These are phyloP conservation scores for Bacidia gigantensis DNA, from an alignment of 495 filamentous ascomycete species.

Conservation along the genomic window DNA sequence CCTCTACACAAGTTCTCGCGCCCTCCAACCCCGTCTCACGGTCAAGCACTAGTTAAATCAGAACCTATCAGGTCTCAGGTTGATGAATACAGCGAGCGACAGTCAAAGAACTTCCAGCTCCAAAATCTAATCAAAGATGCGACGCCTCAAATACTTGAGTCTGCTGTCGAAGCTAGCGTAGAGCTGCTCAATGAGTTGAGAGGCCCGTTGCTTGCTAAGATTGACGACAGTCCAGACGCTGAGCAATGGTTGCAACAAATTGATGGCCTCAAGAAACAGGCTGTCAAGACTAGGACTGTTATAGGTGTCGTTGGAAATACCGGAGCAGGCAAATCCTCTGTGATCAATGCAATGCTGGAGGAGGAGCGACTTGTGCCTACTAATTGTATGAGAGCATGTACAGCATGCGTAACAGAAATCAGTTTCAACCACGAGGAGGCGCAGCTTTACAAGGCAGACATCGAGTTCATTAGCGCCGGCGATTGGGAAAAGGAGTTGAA, in stretches of 20 bases:
- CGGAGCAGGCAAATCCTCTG: slow-evolving; percentile 44
- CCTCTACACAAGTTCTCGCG: no score
- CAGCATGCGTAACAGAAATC: slow-evolving; percentile 52
- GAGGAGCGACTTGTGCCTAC: slow-evolving; percentile 40
- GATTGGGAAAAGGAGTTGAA: slow-evolving; percentile 47
- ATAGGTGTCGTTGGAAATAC: slow-evolving; percentile 47
- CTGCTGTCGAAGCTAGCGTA: slow-evolving; percentile 25
- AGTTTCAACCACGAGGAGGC: slow-evolving; percentile 43
- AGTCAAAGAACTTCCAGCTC: slow-evolving; percentile 21
- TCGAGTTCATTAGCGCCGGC: slow-evolving; percentile 43
- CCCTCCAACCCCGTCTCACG: no score
- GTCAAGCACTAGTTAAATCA: no score
- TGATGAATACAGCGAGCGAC: slow-evolving; percentile 6
- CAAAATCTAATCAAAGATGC: slow-evolving; percentile 25
- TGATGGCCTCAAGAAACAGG: slow-evolving; percentile 25
- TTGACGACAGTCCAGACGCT: slow-evolving; percentile 17
- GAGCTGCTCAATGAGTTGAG: slow-evolving; percentile 24
- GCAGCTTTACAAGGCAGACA: slow-evolving; percentile 42
- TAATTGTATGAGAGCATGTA: slow-evolving; percentile 51
- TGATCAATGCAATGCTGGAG: slow-evolving; percentile 47
- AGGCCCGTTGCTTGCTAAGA: slow-evolving; percentile 12
- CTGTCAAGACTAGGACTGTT: slow-evolving; percentile 28
- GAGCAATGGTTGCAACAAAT: slow-evolving; percentile 32
- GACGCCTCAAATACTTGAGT: slow-evolving; percentile 26
- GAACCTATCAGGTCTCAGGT: no score